Base-by-base conservation (phyloP, 2,329 filamentous ascomycete genomes). In the Fusarium sp. region DNA sequence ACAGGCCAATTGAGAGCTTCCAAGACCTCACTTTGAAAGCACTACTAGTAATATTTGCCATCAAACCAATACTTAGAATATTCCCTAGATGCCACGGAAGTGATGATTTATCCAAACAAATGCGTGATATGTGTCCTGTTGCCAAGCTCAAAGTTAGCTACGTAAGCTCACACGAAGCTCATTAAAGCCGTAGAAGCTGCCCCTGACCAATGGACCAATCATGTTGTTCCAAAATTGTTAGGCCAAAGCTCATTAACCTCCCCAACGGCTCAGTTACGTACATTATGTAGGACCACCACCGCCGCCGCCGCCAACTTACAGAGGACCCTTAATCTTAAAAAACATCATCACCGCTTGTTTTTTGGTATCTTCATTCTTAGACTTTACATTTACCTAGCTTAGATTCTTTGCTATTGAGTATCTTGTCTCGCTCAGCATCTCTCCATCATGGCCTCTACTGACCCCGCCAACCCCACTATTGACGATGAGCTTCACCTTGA, bases 401-500 rank as follows among this genome's bases (percentile, higher is more conserved):
- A 24, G 22, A 45, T 6, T 22, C 7, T 51, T 15, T 31, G 34
- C 33, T 59, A 33, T 19, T 46, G 8, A 38, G 15, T 24, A 42
- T 42, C 26, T 14, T n/a, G 34, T 24, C 33, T 1, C 22, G 5
- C 21, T 45, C 24, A 7, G 36, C 9, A 33, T 49, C 38, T 46
- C 43, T 38, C 31, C 36, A 64, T 34, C 55, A 73, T 74, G 72
- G 38, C 67, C 53, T 66, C 72, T 11, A 54, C 59, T 26, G 49
- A 74, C 72, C 66, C 67, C 67, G 57, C 76, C 57, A 62, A 68
- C 62, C 57, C 72, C 61, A 70, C 65, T 24, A 33, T 51, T 36
- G 56, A 67, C 26, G 75, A 74, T 39, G 72, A 71, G 47, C 69
- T 76, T 63, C 69, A 59, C 38, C 76, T 77, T 28, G 72, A 76